Conservation (phyloP, 2,329 filamentous ascomycete species). For the Stemphylium lycopersici region DNA sequence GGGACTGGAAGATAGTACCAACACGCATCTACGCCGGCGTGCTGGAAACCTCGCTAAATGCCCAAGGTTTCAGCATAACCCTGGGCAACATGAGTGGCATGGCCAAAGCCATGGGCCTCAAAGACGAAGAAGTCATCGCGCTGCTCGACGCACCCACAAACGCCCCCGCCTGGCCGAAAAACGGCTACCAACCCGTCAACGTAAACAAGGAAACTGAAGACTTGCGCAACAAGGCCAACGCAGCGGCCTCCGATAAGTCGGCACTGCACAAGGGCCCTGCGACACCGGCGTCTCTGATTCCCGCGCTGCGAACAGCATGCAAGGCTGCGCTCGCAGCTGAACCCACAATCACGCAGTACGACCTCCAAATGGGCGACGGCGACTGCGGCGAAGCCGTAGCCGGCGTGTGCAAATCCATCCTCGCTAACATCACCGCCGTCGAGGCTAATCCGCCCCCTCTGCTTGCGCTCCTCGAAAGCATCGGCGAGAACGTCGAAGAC, state of each 20-base stretch:
- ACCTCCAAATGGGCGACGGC: constrained; percentile 86
- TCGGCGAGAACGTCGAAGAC: constrained; percentile 67
- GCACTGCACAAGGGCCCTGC: constrained; percentile 34
- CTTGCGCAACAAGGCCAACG: constrained; percentile 39
- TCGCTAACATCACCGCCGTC: constrained; percentile 57
- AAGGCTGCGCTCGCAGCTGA: constrained; percentile 63
- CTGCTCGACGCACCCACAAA: constrained; percentile 59
- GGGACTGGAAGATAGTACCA: constrained; percentile 57
- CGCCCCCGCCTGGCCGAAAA: constrained; percentile 60
- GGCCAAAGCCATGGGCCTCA: constrained; percentile 49
- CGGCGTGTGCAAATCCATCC: constrained; percentile 70
- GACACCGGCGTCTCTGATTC: constrained; percentile 51
- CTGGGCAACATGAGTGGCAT: constrained; percentile 59
- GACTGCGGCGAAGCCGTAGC: constrained; percentile 74
- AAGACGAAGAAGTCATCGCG: constrained; percentile 51
- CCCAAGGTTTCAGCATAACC: constrained; percentile 62
- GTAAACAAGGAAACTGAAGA: constrained; percentile 34
- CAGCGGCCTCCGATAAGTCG: constrained; percentile 26
- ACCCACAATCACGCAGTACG: constrained; percentile 69
- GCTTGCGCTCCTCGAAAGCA: constrained; percentile 64
- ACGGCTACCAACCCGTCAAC: constrained; percentile 48
- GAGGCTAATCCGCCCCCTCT: constrained; percentile 58
- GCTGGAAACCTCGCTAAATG: constrained; percentile 62
- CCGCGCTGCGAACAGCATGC: constrained; percentile 52
- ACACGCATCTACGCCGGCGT: constrained; percentile 55